Conservation (phyloP, 768 basidiomycete genomes). For the Dioszegia crocea region DNA sequence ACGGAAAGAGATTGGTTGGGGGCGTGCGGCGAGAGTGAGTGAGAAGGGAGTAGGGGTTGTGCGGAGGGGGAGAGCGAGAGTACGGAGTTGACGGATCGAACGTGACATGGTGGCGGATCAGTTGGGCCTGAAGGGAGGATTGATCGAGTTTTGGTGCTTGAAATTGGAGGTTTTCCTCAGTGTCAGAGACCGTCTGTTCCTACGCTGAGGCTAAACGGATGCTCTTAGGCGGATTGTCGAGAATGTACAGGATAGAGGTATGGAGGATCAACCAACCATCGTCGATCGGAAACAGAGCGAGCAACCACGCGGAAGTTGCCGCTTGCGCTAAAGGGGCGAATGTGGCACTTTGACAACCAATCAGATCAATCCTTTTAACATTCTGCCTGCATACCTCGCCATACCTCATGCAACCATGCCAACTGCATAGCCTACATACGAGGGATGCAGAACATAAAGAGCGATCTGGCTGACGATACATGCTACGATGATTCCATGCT, state of each 20-base stretch:
- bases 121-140: too few relatives aligned
- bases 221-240: not conserved
- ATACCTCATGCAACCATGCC: not conserved
- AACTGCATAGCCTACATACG: too few relatives aligned
- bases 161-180: too few relatives aligned
- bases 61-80: not conserved
- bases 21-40: not conserved
- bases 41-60: not conserved
- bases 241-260: not conserved
- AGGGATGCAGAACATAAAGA: too few relatives aligned
- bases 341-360: slow-evolving; percentile 1
- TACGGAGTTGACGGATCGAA: slow-evolving; percentile 10
- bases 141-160: not conserved
- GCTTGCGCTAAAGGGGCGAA: not conserved
- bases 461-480: too few relatives aligned
- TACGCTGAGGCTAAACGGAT: too few relatives aligned
- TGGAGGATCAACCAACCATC: not conserved
- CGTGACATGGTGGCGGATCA: slow-evolving; percentile 2
- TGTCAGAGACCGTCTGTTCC: too few relatives aligned
- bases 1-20: slow-evolving; percentile 16
- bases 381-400: not conserved
- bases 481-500: not conserved
- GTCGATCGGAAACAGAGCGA: not conserved
- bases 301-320: not conserved
- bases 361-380: not conserved